Conservation (phyloP, 208 protist species). For the Trypanosoma rangeli region DNA sequence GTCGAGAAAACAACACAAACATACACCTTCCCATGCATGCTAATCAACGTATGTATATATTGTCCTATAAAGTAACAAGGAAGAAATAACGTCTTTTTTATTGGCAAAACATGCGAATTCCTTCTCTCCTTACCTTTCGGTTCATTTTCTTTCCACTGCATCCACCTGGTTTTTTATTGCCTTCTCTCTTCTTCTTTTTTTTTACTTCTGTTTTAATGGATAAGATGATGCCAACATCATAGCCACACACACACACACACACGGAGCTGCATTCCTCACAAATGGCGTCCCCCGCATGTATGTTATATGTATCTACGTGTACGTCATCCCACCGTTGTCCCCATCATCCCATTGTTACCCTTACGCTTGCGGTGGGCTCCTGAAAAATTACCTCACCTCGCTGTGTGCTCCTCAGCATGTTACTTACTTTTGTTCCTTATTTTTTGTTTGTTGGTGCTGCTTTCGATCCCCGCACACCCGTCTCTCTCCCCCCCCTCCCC, state of each 20-base stretch:
- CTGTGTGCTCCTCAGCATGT: not conserved
- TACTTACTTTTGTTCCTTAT: not conserved
- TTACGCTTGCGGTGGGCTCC: not conserved
- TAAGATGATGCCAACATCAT: too few relatives aligned
- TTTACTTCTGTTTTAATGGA: too few relatives aligned
- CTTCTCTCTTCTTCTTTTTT: not conserved
- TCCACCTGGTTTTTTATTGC: not conserved
- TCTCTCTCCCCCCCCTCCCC: not conserved
- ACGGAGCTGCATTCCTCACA: too few relatives aligned
- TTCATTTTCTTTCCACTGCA: not conserved
- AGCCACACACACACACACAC: too few relatives aligned
- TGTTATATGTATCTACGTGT: too few relatives aligned
- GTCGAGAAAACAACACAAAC: too few relatives aligned
- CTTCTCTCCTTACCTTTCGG: not conserved
- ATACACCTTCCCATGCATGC: too few relatives aligned
- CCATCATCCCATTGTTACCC: not conserved
- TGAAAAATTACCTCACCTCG: not conserved
- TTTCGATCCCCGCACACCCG: too few relatives aligned
- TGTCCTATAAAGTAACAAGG: not conserved
- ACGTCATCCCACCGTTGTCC: not conserved
- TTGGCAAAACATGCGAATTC: not conserved
- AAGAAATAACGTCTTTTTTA: not conserved
- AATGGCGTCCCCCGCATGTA: too few relatives aligned
- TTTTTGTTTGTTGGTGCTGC: not conserved
- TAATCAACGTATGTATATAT: too few relatives aligned